Evolutionary conservation across 2,329 filamentous ascomycete species (phyloP), one percentile per base, ranked within the genome.

Genomic region (Neopestalotiopsis sp.): DNA sequence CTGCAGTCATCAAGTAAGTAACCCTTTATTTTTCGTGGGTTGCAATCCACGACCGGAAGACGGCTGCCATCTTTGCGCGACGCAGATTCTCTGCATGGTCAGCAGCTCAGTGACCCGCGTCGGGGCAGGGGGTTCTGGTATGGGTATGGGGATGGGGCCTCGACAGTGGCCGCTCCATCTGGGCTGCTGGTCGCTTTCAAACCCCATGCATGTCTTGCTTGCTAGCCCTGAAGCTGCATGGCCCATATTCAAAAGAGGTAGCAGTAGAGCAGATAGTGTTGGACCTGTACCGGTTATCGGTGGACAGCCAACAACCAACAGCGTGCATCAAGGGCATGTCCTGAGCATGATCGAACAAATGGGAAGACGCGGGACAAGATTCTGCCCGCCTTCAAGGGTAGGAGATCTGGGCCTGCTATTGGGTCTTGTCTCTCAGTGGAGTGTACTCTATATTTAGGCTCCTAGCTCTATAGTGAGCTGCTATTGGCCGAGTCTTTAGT

Each of bases 371-470:
- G 67, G 67, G 67, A 68, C 24, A 38, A 49, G 42, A 49, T 58
- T 64, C 28, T 59, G 61, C 58, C 32, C 20, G 10, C 20, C 30
- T 38, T 45, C 17, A 59, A 57, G 42, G 52, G 52, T 65, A 28
- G 6, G 12, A 34, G 28, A 34, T 57, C 40, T 66, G 20, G 17
- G 4, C 49, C 20, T 28, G 10, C 45, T 10, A 65, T 65, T 60
- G 62, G 24, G 60, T 10, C 62, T 24, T 17, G 42, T 28, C 14
- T 40, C 13, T 6, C 13, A 58, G 67, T 69, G 67, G 67, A 32
- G 57, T 65, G 17, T 30, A 17, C 17, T 66, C 67, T 69, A 69
- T 63, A 66, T 61, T 69, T 69, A 58, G 67, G 66, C 10, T 13
- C 28, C 17, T 4, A 60, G 42, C 14, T 17, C 38, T 57, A 61